Evolutionary conservation across 495 filamentous ascomycete genomes (phyloP).

Genomic region (Penicillium herquei): DNA sequence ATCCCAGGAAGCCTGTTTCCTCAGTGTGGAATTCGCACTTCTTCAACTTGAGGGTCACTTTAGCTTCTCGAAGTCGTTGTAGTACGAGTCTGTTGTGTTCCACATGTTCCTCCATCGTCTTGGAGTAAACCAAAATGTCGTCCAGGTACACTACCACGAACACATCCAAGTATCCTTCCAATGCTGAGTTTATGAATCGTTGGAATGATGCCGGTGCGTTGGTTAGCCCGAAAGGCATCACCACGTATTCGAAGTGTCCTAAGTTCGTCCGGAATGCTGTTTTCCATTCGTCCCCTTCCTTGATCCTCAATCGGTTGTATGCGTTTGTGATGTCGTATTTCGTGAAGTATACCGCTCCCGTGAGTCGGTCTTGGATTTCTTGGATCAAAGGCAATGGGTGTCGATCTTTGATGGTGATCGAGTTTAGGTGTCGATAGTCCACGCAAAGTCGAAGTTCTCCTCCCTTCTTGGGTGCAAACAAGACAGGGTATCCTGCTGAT

Average conservation of each 20-base stretch:
- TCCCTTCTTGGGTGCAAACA: constrained; percentile 35
- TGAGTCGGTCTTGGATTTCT: constrained; percentile 35
- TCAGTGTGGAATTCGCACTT: constrained; percentile 8
- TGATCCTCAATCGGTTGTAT: constrained; percentile 36
- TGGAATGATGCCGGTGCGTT: constrained; percentile 1
- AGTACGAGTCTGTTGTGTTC: background rate
- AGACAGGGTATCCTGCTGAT: constrained; percentile 23
- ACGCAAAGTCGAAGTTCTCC: constrained; percentile 42
- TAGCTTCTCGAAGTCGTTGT: background rate
- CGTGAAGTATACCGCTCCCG: constrained; percentile 35
- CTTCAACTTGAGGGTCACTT: background rate
- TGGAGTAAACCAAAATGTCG: constrained; percentile 4
- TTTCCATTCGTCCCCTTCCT: background rate
- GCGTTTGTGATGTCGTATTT: constrained; percentile 46
- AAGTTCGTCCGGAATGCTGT: background rate
- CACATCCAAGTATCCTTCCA: constrained; percentile 2
- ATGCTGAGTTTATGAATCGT: background rate
- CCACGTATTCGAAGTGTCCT: constrained; percentile 3
- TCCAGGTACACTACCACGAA: constrained; percentile 1
- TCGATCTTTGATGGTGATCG: constrained; percentile 37
- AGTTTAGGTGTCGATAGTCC: constrained; percentile 45
- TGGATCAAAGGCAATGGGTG: constrained; percentile 47
- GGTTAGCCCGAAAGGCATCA: constrained; percentile 6
- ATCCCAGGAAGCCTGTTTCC: constrained; percentile 11
- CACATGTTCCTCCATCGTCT: background rate